Base-by-base conservation (phyloP, 2,329 filamentous ascomycete species). In the Pseudogymnoascus verrucosus region DNA sequence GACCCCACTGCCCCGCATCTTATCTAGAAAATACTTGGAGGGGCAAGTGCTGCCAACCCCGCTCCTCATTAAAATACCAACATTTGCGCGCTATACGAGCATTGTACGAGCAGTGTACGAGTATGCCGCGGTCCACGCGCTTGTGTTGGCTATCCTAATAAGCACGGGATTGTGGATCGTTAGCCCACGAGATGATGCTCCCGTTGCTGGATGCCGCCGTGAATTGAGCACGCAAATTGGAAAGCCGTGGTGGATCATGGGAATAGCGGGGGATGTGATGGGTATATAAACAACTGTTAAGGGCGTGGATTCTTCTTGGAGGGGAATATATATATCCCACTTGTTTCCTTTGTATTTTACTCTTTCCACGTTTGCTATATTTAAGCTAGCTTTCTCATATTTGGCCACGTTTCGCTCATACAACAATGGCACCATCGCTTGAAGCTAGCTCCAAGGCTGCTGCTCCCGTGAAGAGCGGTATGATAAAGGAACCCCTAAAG, bases 401-500 rank as follows among this genome's bases (percentile, higher is more conserved):
- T 10, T 12, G n/a, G 10, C 34, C 26, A 19, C 26, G n/a, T 34
- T 12, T 11, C 10, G 4, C 28, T 19, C 19, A 54, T 34, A 19
- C 2, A 34, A 21, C 26, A 10, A 44, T 61, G 36, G 7, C 61
- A 54, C 42, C n/a, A 57, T 36, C 40, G 6, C 42, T 57, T 36
- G 61, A 57, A 10, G 12, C 21, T 16, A 12, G 23, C 61, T 28
- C 42, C 11, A 7, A 62, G 21, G 16, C 14, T 21, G 19, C 26
- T n/a, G 14, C 61, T 16, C 61, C 51, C 3, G 26, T 34, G 8
- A 19, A 19, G 7, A 19, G 26, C n/a, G 51, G 51, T 7, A 57
- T 57, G 51, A 34, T 57, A 34, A 62, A 54, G 16, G 61, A 62
- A 12, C 61, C 61, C 14, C n/a, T 62, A 34, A 57, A 62, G 19